Evolutionary conservation across 805 yeast genomes (phyloP), one percentile per base, ranked within the genome.

Genomic region (Wickerhamomyces ciferrii): DNA sequence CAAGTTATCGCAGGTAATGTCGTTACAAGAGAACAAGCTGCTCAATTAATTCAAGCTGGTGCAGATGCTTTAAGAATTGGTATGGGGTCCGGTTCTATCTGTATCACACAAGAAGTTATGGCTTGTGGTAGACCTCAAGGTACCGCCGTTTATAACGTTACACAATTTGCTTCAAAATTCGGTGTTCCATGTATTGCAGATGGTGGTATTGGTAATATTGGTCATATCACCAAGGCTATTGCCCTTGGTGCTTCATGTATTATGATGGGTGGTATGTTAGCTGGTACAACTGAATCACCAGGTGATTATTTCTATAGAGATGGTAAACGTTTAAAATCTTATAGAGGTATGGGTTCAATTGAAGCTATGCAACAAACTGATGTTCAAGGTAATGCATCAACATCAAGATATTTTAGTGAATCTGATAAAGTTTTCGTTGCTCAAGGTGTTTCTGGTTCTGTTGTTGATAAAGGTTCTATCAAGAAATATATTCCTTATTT

Each of bases 101-200:
- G 99, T 80, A 94, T 94, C 67, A 94, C 99, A 45, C 99, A 94
- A 76, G 99, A 94, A 75, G 99, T 94, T 50, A 94, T 94, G 99
- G 99, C 99, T 44, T 96, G 97, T 74, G 99, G 99, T 74, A 90
- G 99, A 79, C 99, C 99, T 51, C 99, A 94, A 77, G 99, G 98
- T 74, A 90, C 98, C 56, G 99, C 99, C 51, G 98, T 94, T 46
- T 91, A 81, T 78, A 84, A 82, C 56, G 99, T 94, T 46, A 78
- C 94, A 54, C 91, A 92, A 75, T 91, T 94, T 66, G 95, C 98
- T 56, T 84, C 83, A 71, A 79, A 83, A 68, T 94, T 92, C 66
- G 99, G 99, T 67, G 96, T 94, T 55, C 98, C 99, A 67, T 87
- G 96, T 72, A 90, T 94, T 60, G 99, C 99, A 56, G 99, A 94